Base-by-base conservation (phyloP, 805 yeast genomes). In the Wickerhamia fluorescens region DNA sequence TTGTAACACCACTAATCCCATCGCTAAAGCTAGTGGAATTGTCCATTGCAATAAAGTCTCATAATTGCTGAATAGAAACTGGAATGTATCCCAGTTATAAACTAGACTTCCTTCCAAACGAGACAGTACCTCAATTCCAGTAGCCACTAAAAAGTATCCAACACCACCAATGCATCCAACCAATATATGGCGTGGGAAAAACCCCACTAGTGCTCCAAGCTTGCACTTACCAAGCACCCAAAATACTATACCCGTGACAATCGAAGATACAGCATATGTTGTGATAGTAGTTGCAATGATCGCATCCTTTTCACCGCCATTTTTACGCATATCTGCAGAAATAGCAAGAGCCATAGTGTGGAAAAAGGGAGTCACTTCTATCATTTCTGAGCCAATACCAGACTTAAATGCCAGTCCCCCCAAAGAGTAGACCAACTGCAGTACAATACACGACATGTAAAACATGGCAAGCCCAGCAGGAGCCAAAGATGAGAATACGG, bases 151-250 rank as follows among this genome's bases (percentile, higher is more conserved):
- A 55, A 92, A 92, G 58, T 84, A 88, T 6, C 98, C 98, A 27
- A 92, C 98, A 47, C 98, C 98, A 22, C 98, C 98, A 43, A 92
- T 88, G 51, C 97, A 92, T 2, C 98, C 98, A 20, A 92, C 92
- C 16, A 92, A 66, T 32, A 92, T 89, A 54, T 92, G 98, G 37
- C 96, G 68, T 1, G 98, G 98, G 66, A 92, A 92, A 51, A 87
- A 92, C 0, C 95, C 95, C 13, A 89, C 95, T 14, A 92, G 59
- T 18, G 84, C 72, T 5, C 98, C 98, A 20, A 92, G 59, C 35
- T 67, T 72, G 46, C 84, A 73, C 45, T 75, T 79, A 5, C 98
- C 98, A 24, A 92, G 63, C 1, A 69, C 25, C 41, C 72, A 75
- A 48, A 92, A 92, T 2, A 82, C 83, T 3, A 78, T 33, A 8